Evolutionary conservation across 2,329 filamentous ascomycete genomes (phyloP), one percentile per base, ranked within the genome.

Genomic region (Sclerotinia glacialis): DNA sequence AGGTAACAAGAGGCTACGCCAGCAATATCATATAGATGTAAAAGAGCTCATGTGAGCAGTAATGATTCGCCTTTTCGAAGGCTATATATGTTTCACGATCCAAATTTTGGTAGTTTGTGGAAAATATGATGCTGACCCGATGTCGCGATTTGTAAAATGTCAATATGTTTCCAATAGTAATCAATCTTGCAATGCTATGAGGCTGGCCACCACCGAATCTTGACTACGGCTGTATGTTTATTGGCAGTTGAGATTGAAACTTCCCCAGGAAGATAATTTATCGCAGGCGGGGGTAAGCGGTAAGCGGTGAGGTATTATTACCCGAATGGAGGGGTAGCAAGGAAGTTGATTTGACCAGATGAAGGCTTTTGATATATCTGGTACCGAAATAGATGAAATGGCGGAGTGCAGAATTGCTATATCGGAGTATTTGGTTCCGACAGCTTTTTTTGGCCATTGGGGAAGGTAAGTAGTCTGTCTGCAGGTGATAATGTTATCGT

Each of bases 321-420:
- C n/a, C 28, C 16, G 44, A 23, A 37, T 49, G 44, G 58, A 61
- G 58, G 58, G 44, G 44, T 49, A 61, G 14, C 44, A 60, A 49
- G 58, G 58, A 26, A 49, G 58, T 26, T 60, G 44, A 49, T 60
- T 60, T 37, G 58, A 49, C 12, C 6, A 40, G 9, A 49, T 49
- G 11, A 16, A 26, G 28, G 34, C 28, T 37, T 59, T 11, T 26
- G 56, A 60, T 37, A 34, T 60, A 37, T 49, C 44, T 60, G 21
- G n/a, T 37, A 23, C 44, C 28, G 42, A 59, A 47, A 26, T 50
- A 28, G 26, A 62, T 42, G 34, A 42, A 53, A 42, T 40, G n/a
- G 34, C 31, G 34, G 47, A 42, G 59, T 53, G 34, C 23, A 53
- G 40, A 16, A n/a, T 52, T 49, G 31, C 46, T 52, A 52, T 5